A percentile compares a stretch with the other conserved stretches of the same genome.
Evolutionary conservation across 257 asterid species (phyloP).

Genomic region (Fraxinus excelsior): DNA sequence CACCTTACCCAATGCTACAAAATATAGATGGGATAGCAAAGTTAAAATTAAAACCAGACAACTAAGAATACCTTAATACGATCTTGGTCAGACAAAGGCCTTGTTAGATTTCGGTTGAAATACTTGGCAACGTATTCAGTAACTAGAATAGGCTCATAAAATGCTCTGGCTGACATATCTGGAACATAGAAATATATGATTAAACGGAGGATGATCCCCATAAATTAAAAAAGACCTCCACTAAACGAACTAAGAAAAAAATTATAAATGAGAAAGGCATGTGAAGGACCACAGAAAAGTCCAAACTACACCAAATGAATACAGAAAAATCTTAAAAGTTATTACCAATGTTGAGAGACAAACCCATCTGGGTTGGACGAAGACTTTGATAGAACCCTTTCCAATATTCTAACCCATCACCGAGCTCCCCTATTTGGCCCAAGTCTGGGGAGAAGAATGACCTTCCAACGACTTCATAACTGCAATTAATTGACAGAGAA

Average conservation of each 20-base stretch:
- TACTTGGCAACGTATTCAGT: slow-evolving; percentile 33
- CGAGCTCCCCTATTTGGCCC: slow-evolving; percentile 50
- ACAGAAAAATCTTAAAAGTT: not conserved
- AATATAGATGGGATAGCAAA: not conserved
- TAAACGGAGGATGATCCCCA: not conserved
- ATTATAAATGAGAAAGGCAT: not conserved
- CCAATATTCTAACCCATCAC: slow-evolving; percentile 70
- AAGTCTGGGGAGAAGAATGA: slow-evolving; percentile 51
- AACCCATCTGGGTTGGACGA: slow-evolving; percentile 90
- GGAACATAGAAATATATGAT: slow-evolving; percentile 23
- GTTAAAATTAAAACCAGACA: not conserved
- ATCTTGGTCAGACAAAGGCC: slow-evolving; percentile 59
- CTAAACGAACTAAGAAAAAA: not conserved
- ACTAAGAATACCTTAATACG: slow-evolving; percentile 54
- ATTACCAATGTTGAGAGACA: slow-evolving; percentile 73
- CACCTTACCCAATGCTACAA: not conserved
- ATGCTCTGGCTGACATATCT: slow-evolving; percentile 83
- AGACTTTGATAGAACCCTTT: slow-evolving; percentile 81
- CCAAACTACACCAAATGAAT: not conserved
- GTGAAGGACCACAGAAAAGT: not conserved
- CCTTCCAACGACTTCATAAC: slow-evolving; percentile 69
- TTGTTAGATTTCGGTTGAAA: slow-evolving; percentile 35
- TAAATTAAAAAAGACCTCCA: not conserved
- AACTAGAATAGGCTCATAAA: slow-evolving; percentile 58
- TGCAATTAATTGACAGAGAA: slow-evolving; percentile 27